A percentile compares a stretch with the other conserved stretches of the same genome.
Conservation (phyloP, 2,329 filamentous ascomycete genomes). For the Reticulascus tulasneorum region DNA sequence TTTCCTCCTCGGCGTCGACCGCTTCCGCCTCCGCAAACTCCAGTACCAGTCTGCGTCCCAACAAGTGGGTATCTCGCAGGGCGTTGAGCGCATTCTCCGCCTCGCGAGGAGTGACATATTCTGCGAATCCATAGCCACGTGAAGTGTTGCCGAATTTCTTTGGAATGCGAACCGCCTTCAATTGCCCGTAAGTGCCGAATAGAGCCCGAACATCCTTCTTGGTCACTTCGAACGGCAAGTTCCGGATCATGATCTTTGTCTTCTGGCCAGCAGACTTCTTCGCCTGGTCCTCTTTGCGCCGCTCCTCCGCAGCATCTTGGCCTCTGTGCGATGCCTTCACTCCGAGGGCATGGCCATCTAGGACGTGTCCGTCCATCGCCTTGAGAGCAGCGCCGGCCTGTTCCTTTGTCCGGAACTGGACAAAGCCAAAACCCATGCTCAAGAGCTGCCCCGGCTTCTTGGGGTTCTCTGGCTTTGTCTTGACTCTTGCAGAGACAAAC, state of each 20-base stretch:
- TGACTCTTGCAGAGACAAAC: conserved; percentile 84
- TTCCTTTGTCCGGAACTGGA: conserved; percentile 76
- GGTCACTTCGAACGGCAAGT: conserved; percentile 89
- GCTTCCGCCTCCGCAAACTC: conserved; percentile 88
- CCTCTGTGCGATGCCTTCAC: conserved; percentile 86
- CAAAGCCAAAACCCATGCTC: conserved; percentile 97
- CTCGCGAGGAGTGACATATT: conserved; percentile 88
- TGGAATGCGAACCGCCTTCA: conserved; percentile 87
- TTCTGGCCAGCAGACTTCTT: conserved; percentile 73
- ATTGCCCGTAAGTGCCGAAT: conserved; percentile 85
- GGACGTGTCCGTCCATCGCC: conserved; percentile 81
- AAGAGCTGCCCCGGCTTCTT: conserved; percentile 83
- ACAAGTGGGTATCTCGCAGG: conserved; percentile 85
- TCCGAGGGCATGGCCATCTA: conserved; percentile 83
- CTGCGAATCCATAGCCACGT: conserved; percentile 93
- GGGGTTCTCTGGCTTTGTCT: conserved; percentile 89
- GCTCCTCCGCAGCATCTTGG: conserved; percentile 81
- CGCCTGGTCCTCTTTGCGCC: conserved; percentile 73
- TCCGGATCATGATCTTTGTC: conserved; percentile 97
- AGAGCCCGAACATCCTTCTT: conserved; percentile 88
- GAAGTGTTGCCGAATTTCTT: conserved; percentile 89
- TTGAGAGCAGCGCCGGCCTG: conserved; percentile 76
- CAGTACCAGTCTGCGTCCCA: conserved; percentile 83
- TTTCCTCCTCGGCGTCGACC: conserved; percentile 90
- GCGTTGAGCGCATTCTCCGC: conserved; percentile 88